Evolutionary conservation across 345 rosid species (phyloP).

Genomic region (Isatis tinctoria): DNA sequence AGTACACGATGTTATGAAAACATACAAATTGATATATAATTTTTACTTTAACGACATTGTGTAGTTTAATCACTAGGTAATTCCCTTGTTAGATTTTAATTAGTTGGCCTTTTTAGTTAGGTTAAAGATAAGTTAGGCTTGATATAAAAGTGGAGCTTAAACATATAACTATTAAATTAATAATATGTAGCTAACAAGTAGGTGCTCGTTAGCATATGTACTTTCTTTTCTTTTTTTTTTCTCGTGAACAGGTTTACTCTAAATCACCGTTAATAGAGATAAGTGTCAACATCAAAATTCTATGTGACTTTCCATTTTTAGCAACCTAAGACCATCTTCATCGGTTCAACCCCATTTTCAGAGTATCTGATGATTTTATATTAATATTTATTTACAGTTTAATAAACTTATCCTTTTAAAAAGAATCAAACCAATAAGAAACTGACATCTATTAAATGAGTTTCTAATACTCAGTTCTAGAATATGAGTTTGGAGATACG

Average conservation of each 20-base stretch:
- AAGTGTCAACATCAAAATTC: conserved; percentile 21
- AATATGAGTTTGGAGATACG: no score
- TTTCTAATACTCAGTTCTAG: no score
- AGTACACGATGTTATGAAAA: not conserved
- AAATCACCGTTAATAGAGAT: conserved; percentile 6
- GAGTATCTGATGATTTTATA: no score
- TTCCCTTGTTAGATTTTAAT: not conserved
- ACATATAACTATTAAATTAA: not conserved
- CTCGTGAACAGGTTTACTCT: not conserved
- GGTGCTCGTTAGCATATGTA: conserved; percentile 11
- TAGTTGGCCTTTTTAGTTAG: not conserved
- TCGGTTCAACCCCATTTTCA: no score
- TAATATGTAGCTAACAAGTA: conserved; percentile 16
- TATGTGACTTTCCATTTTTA: conserved; percentile 10
- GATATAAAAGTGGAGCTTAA: not conserved
- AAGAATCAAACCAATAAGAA: no score
- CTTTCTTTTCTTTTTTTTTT: not conserved
- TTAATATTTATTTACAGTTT: no score
- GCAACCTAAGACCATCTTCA: no score
- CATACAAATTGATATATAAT: not conserved
- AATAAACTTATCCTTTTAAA: no score
- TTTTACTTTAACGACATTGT: not conserved
- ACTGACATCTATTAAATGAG: no score
- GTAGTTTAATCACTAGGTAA: conserved; percentile 6
- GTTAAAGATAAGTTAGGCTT: not conserved